Base-by-base conservation (phyloP, 2,329 filamentous ascomycete species). In the Calonectria pteridis region DNA sequence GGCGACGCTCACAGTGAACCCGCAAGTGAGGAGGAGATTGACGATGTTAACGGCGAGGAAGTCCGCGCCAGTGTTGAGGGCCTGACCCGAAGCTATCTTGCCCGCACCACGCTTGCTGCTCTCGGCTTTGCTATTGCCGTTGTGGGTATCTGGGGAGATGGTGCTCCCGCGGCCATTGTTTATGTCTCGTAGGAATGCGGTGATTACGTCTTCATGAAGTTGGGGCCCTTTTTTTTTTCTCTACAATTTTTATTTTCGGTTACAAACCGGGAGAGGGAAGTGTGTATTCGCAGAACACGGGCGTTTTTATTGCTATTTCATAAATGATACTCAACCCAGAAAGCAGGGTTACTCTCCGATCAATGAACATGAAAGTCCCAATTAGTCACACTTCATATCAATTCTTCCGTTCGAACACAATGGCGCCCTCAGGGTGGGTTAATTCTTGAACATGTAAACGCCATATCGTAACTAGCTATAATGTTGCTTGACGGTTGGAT, bases 81-180 rank as follows among this genome's bases (percentile, higher is more conserved):
- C 9, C 89, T 91, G 77, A 85, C 88, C 51, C 87, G 86, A 81
- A 88, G 87, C 77, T 89, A 92, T 79, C 76, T 90, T 37, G 85
- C 90, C 14, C 87, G 90, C 81, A 90, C 89, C 11, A 86, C 84
- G 7, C 78, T 93, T 35, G 86, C 90, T 3, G 89, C 89, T 4
- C 71, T 91, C 53, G 91, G 88, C 5, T 93, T 93, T 82, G 83
- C 87, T 68, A 88, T 93, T 86, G 89, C 91, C 26, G 87, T 93
- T 23, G 84, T 93, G 43, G 92, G 92, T 20, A 90, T 93, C 79
- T 93, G 92, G 91, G 92, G 91, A 6, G 92, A 93, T 81, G 90
- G 91, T 31, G 86, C 85, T 26, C 78, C 84, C 28, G 81, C 83
- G 75, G 75, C 83, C 50, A 78, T 81, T 46, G 79, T 84, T 67